phyloP scores from a whole-genome alignment of 306 rosid genomes.

The Notholithocarpus densiflorus region DNA sequence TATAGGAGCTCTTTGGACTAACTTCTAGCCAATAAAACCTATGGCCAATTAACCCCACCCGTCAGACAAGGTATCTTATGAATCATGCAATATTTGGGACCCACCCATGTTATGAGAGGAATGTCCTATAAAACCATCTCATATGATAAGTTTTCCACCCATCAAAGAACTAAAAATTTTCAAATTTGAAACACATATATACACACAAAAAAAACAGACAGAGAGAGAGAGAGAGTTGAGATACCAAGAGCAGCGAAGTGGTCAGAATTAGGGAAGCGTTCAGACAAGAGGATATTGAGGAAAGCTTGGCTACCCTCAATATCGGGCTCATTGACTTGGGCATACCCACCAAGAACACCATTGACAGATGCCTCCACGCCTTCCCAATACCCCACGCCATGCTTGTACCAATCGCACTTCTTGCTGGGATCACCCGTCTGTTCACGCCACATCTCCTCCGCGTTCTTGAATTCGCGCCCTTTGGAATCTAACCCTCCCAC shows the following conservation, averaged over 20 bases:
- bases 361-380: constrained; percentile 82
- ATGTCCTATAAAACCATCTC: no score
- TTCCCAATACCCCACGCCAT: constrained; percentile 94
- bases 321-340: constrained; percentile 64
- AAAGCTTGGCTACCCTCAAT: constrained; percentile 73
- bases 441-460: constrained; percentile 91
- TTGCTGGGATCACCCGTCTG: constrained; percentile 63
- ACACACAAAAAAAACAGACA: no score
- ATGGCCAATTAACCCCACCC: no score
- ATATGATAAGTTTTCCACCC: no score
- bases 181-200: background rate
- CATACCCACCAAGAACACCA: constrained; percentile 89
- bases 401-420: constrained; percentile 70
- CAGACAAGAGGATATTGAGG: constrained; percentile 56
- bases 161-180: background rate
- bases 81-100: no score
- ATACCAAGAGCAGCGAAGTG: constrained; percentile 84
- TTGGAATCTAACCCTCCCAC: constrained; percentile 61
- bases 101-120: no score
- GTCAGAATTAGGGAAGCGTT: constrained; percentile 44
- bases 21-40: no score
- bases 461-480: constrained; percentile 65
- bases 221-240: background rate
- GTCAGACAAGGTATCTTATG: no score
- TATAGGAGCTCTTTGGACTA: no score